Evolutionary conservation across 805 yeast genomes (phyloP), one percentile per base, ranked within the genome.

Genomic region (Lachancea sp.): DNA sequence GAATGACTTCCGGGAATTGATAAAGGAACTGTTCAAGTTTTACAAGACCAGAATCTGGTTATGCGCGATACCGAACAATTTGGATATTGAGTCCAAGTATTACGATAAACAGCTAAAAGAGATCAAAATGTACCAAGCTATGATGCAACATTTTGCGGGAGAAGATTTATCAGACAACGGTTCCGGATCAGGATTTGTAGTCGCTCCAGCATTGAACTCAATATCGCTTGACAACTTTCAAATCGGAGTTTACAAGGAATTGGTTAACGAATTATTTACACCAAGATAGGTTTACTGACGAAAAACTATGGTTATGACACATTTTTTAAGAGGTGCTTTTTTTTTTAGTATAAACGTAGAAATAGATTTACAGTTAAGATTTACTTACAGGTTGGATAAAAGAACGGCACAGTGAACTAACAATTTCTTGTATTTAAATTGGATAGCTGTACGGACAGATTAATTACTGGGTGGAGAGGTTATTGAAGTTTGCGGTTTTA

Each of bases 41-140:
- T 83, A 80, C 66, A 83, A 83, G 61, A 82, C 89, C 0, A 69
- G 90, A 53, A 83, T 83, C 48, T 84, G 94, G 92, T 65, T 84
- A 61, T 81, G 89, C 68, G 89, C 92, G 0, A 83, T 82, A 20
- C 53, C 67, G 61, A 61, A 60, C 34, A 60, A 60, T 43, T 37
- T 61, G 33, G 49, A 50, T 1, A 58, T 61, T 33, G 61, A 58
- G 33, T 37, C 49, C 9, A 58, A 58, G 40, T 57, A 58, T 32
- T 60, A 61, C 41, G 56, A 58, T 40, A 40, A 45, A n/a, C 52
- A 57, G 16, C 56, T 51, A 25, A 53, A 51, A 29, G 65, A 61
- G 46, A 44, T 58, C 29, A 46, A 50, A 28, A 52, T 61, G 59
- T 60, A 60, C 41, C 57, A 58, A 37, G 54, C 56, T 17, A 60